These are phyloP conservation scores for Inga leiocalycina DNA, from an alignment of 306 rosid species.

Conservation along the genomic window DNA sequence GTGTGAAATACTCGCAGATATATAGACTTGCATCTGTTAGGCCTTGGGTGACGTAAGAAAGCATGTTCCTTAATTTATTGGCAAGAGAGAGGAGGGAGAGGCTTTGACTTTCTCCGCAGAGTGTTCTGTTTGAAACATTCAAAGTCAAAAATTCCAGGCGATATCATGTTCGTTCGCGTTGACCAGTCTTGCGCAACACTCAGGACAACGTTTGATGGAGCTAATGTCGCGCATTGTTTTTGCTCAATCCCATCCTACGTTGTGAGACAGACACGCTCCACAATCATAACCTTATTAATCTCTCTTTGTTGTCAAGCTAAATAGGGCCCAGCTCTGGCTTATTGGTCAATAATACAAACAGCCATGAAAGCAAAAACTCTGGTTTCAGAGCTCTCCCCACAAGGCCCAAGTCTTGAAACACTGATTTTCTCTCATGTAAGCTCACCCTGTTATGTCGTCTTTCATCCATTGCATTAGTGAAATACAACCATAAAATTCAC, in stretches of 20 bases:
- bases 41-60: not conserved
- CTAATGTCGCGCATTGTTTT: not conserved
- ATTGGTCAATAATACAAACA: not conserved
- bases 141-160: conserved; percentile 32
- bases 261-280: not conserved
- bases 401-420: not conserved
- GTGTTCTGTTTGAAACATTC: conserved; percentile 21
- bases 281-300: not conserved
- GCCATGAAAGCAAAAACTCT: not conserved
- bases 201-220: conserved; percentile 33
- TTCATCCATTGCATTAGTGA: not conserved
- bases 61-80: not conserved
- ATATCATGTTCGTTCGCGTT: conserved; percentile 22
- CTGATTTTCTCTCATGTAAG: not conserved
- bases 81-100: not conserved
- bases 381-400: not conserved
- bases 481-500: not conserved
- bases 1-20: not conserved
- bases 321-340: not conserved
- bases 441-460: not conserved
- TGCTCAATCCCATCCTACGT: conserved; percentile 10
- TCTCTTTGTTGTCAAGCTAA: not conserved
- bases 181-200: conserved; percentile 21
- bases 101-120: conserved; percentile 5
- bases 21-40: conserved; percentile 10